phyloP scores from a whole-genome alignment of 768 basidiomycete species.

The Tulasnella sp. region DNA sequence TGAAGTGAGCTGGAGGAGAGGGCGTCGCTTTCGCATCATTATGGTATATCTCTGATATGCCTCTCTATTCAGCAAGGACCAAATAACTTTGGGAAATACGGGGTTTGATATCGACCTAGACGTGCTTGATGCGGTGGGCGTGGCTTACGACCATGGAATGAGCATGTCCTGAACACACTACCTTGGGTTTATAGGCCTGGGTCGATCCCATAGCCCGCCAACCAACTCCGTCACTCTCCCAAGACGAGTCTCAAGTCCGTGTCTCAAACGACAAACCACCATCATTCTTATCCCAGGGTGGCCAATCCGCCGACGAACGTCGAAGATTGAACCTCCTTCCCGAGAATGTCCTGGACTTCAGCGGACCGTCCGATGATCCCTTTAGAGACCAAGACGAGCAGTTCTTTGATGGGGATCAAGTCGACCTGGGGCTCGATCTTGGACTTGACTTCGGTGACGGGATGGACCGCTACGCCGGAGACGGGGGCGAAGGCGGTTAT shows the following conservation, averaged over 20 bases:
- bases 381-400: neutral
- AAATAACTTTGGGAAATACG: constrained; percentile 26
- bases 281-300: neutral
- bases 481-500: neutral
- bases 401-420: constrained; percentile 11
- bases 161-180: neutral
- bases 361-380: constrained; percentile 20
- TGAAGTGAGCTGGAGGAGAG: constrained; percentile 59
- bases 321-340: neutral
- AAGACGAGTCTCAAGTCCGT: neutral
- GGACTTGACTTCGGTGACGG: neutral
- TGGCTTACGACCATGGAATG: neutral
- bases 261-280: constrained; percentile 8
- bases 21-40: constrained; percentile 27
- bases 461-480: neutral
- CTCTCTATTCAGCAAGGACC: constrained; percentile 27
- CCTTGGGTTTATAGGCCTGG: neutral
- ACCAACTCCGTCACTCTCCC: neutral
- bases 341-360: constrained; percentile 4
- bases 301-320: neutral
- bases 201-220: neutral
- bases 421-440: neutral
- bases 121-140: constrained; percentile 21
- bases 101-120: constrained; percentile 27
- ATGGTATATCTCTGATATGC: neutral